phyloP scores from a whole-genome alignment of 1,284 basidiomycete species.

The Volvariella surrecta region DNA sequence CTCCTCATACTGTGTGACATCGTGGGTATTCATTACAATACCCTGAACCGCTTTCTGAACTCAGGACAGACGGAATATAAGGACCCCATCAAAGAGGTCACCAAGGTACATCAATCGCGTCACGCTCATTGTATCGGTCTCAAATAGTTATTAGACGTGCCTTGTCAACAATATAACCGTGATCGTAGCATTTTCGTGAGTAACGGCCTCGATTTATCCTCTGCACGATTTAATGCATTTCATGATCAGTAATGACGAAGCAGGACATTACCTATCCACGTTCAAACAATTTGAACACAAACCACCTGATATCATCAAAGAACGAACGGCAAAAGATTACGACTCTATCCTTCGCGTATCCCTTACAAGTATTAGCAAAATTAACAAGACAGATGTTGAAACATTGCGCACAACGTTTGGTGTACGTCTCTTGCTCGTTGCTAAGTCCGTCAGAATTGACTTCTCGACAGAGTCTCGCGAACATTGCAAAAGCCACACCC shows the following conservation, averaged over 20 bases:
- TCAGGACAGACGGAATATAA: slow-evolving; percentile 74
- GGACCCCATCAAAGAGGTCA: slow-evolving; percentile 86
- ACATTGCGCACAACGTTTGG: slow-evolving; percentile 91
- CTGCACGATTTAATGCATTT: not conserved
- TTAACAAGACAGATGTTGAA: slow-evolving; percentile 97
- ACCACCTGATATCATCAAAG: slow-evolving; percentile 90
- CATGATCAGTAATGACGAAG: slow-evolving; percentile 71
- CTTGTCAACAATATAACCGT: slow-evolving; percentile 91
- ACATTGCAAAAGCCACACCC: slow-evolving; percentile 64
- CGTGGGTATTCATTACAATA: slow-evolving; percentile 36
- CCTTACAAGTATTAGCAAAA: slow-evolving; percentile 84
- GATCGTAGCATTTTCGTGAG: slow-evolving; percentile 89
- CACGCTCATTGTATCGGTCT: slow-evolving; percentile 4
- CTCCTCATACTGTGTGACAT: slow-evolving; percentile 92
- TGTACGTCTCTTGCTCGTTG: slow-evolving; percentile 39
- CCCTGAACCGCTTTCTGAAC: not conserved
- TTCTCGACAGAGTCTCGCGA: slow-evolving; percentile 66
- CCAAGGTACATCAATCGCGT: slow-evolving; percentile 46
- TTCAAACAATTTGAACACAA: slow-evolving; percentile 95
- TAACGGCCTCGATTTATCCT: slow-evolving; percentile 9
- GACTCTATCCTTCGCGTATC: slow-evolving; percentile 75
- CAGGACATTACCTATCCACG: slow-evolving; percentile 83
- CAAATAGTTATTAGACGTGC: slow-evolving; percentile 44
- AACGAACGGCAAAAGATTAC: slow-evolving; percentile 87
- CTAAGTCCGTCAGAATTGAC: slow-evolving; percentile 1